Evolutionary conservation across 352 stramenopile species (phyloP), one percentile per base, ranked within the genome.

Genomic region (Pythium insidiosum): DNA sequence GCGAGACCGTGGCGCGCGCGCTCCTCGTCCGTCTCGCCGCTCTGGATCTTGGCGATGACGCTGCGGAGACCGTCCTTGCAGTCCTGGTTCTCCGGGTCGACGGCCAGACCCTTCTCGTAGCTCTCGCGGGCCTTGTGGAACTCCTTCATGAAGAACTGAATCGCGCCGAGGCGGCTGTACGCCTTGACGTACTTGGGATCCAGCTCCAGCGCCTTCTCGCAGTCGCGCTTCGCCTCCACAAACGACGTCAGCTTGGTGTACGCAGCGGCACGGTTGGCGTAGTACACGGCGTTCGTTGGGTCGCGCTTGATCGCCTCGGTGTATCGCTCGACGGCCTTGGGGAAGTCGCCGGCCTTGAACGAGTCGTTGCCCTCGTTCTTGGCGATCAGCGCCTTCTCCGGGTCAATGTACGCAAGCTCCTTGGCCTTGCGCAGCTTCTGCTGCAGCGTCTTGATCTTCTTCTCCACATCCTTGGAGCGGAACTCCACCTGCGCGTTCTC

Each of bases 81-180:
- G 36, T 98, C 85, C 33, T 85, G 61, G 81, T 99, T 98, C 41
- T 81, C 78, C 24, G 90, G 68, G 58, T 99, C 96, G 20, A 99
- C 53, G 33, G 85, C 64, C 34, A 99, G 65, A 7, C 97, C 97
- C 51, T 96, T 93, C 54, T 97, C 85, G 71, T 98, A 99, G 33
- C 82, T 96, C 56, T 98, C 90, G 38, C 97, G 82, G 13, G 95
- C 95, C 72, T 99, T 99, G 85, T 99, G 96, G 73, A 97, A 98
- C 55, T 99, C 95, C 77, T 99, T 99, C 82, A 99, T 97, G 53
- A 98, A 95, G 53, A 98, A 96, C 73, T 99, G 94, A 63, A 99
- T 99, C 48, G 98, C 96, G 16, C 95, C 97, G 59, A 99, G 97
- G 30, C 96, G 94, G 21, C 87, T 94, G 76, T 97, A 99, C 11